phyloP scores from a whole-genome alignment of 768 basidiomycete species.

The Xerocomus brunneocitrinus region DNA sequence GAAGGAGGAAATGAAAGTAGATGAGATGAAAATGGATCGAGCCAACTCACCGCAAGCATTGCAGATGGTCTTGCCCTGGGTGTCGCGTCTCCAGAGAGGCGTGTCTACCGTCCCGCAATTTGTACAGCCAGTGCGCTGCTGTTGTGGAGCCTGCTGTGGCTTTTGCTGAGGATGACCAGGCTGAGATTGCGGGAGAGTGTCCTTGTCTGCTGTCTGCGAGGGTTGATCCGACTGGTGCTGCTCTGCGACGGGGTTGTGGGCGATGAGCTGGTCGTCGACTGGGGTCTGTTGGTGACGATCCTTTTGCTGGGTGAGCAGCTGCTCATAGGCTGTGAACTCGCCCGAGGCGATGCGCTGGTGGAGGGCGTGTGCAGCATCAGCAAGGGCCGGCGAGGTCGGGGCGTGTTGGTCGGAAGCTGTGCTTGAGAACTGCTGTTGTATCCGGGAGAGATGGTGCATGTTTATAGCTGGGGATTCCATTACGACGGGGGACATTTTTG shows the following conservation, averaged over 20 bases:
- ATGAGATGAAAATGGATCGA: slow-evolving; percentile 30
- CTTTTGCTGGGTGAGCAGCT: slow-evolving; percentile 28
- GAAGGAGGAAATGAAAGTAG: slow-evolving; percentile 31
- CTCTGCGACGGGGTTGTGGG: slow-evolving; percentile 12
- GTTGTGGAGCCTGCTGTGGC: slow-evolving; percentile 30
- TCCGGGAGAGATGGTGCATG: slow-evolving; percentile 49
- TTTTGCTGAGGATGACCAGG: slow-evolving; percentile 19
- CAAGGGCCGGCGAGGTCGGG: slow-evolving; percentile 17
- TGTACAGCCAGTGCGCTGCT: slow-evolving; percentile 48
- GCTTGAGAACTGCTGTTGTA: slow-evolving; percentile 43
- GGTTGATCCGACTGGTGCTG: slow-evolving; percentile 17
- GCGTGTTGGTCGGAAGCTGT: slow-evolving; percentile 30
- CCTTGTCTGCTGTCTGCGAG: slow-evolving; percentile 20
- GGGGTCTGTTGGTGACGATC: slow-evolving; percentile 23
- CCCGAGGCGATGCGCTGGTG: slow-evolving; percentile 28
- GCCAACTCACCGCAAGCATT: slow-evolving; percentile 81
- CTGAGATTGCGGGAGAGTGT: slow-evolving; percentile 24
- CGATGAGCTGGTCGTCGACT: slow-evolving; percentile 12
- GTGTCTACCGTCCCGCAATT: slow-evolving; percentile 77
- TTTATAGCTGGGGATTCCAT: slow-evolving; percentile 50
- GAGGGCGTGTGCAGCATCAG: slow-evolving; percentile 22
- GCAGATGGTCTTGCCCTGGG: slow-evolving; percentile 79
- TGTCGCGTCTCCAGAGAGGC: slow-evolving; percentile 81
- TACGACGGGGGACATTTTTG: slow-evolving; percentile 54
- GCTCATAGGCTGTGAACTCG: slow-evolving; percentile 31